Base-by-base conservation (phyloP, 2,329 filamentous ascomycete genomes). In the Fusarium sp. region DNA sequence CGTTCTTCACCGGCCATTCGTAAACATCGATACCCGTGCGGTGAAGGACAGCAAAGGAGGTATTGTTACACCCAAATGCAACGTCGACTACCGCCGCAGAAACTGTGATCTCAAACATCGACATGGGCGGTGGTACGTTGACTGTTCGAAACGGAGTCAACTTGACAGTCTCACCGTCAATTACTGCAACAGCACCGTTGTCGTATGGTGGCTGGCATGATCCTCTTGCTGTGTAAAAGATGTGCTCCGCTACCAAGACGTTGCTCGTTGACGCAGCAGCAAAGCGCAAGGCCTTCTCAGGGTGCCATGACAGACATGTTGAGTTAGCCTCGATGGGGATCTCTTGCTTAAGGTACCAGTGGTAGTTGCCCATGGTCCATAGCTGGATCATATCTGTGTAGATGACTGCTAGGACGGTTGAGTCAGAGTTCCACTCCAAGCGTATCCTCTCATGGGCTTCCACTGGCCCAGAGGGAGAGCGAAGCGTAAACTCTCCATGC, bases 261-360 rank as follows among this genome's bases (percentile, higher is more conserved):
- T 82, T 72, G 76, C 80, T 77, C 79, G 82, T 81, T 49, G 85
- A 82, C 3, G 85, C 84, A 10, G 88, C 80, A 19, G 88, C 84
- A 49, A 96, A 84, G 15, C 89, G 87, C 34, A 98, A 82, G 5
- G 94, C 83, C 77, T 92, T 94, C 76, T 98, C 96, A 2, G 93
- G 88, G 78, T 99, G 94, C 96, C 96, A 99, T 1, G 83, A 77
- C n/a, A 88, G 69, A 39, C 76, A 72, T 46, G 75, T 52, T 39
- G 79, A 73, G 5, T 73, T 70, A 14, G 72, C 74, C 9, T 78
- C 72, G 8, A 85, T 81, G 8, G 82, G 80, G 8, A 98, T 84
- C 76, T 98, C 94, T 77, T 97, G 94, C 81, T 99, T 99, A 17
- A 99, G 84, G 78, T 98, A 98, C 88, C 96, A 99, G 77, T 98